Percentiles rank a stretch among this genome's conserved stretches.
phyloP scores from a whole-genome alignment of 768 basidiomycete genomes.

The Lyophyllum decastes region DNA sequence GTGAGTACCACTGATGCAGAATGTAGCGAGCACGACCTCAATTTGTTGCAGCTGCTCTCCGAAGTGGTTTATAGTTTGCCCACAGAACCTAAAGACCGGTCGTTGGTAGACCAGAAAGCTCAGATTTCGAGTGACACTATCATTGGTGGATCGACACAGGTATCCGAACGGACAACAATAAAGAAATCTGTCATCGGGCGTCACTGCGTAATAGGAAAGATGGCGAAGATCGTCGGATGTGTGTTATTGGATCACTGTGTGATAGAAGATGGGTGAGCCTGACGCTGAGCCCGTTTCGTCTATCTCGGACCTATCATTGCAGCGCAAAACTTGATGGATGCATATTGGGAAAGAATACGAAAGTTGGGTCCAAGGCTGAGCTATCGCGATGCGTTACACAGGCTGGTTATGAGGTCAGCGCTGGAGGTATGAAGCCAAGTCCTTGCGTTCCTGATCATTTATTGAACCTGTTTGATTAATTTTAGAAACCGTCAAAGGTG shows the following conservation, averaged over 20 bases:
- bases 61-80: slow-evolving; percentile 55
- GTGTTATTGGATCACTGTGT: slow-evolving; percentile 89
- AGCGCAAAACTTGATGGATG: slow-evolving; percentile 80
- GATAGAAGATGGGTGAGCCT: slow-evolving; percentile 78
- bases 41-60: slow-evolving; percentile 46
- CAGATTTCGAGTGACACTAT: slow-evolving; percentile 84
- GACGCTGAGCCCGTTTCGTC: not conserved
- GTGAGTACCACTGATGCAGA: slow-evolving; percentile 39
- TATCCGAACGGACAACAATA: slow-evolving; percentile 78
- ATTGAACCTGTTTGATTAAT: not conserved
- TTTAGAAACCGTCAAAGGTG: slow-evolving; percentile 17
- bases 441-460: not conserved
- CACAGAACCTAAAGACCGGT: slow-evolving; percentile 59
- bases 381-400: slow-evolving; percentile 71
- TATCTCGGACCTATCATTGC: slow-evolving; percentile 5
- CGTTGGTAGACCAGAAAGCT: slow-evolving; percentile 76
- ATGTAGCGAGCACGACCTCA: not conserved
- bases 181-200: slow-evolving; percentile 80
- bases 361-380: slow-evolving; percentile 69
- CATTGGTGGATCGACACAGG: slow-evolving; percentile 79
- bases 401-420: slow-evolving; percentile 72
- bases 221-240: slow-evolving; percentile 81
- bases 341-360: slow-evolving; percentile 75
- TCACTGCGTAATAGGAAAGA: slow-evolving; percentile 83
- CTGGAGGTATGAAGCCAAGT: slow-evolving; percentile 51